Percentiles rank a stretch among this genome's conserved stretches.
These are phyloP conservation scores for Phlebiopsis gigantea DNA, from an alignment of 768 basidiomycete species.

Conservation along the genomic window DNA sequence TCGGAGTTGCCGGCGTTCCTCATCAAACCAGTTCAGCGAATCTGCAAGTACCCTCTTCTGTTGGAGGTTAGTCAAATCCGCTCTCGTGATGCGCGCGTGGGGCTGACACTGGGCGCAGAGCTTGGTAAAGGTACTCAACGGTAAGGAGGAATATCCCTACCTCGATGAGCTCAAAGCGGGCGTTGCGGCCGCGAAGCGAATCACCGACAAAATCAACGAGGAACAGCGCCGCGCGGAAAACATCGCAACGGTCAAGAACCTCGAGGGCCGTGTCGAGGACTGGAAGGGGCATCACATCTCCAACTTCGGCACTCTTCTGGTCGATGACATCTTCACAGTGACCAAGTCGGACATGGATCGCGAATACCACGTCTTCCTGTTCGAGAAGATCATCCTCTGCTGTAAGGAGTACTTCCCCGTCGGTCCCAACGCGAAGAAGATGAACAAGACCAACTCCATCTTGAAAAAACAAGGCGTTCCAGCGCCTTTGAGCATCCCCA, in stretches of 20 bases:
- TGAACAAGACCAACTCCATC: conserved; percentile 80
- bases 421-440: conserved; percentile 58
- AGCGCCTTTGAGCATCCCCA: conserved; percentile 39
- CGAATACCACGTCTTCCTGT: conserved; percentile 98
- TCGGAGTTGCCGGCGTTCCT: conserved; percentile 94
- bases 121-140: conserved; percentile 65
- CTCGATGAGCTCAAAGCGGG: conserved; percentile 82
- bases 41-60: conserved; percentile 96
- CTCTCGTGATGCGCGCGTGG: not conserved
- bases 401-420: conserved; percentile 83
- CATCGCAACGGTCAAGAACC: conserved; percentile 80
- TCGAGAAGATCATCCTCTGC: conserved; percentile 98
- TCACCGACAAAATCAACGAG: conserved; percentile 95
- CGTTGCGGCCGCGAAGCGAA: conserved; percentile 81
- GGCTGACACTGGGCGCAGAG: conserved; percentile 38
- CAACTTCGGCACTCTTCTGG: conserved; percentile 89
- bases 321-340: conserved; percentile 94
- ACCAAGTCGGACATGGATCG: conserved; percentile 95
- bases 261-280: conserved; percentile 86
- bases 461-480: conserved; percentile 73
- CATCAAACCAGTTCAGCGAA: conserved; percentile 97
- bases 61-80: conserved; percentile 62
- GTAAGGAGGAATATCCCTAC: conserved; percentile 55
- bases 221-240: conserved; percentile 91
- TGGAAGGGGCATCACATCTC: conserved; percentile 98